phyloP scores from a whole-genome alignment of 1,139 yeast genomes.

The Yamadazyma sp. region DNA sequence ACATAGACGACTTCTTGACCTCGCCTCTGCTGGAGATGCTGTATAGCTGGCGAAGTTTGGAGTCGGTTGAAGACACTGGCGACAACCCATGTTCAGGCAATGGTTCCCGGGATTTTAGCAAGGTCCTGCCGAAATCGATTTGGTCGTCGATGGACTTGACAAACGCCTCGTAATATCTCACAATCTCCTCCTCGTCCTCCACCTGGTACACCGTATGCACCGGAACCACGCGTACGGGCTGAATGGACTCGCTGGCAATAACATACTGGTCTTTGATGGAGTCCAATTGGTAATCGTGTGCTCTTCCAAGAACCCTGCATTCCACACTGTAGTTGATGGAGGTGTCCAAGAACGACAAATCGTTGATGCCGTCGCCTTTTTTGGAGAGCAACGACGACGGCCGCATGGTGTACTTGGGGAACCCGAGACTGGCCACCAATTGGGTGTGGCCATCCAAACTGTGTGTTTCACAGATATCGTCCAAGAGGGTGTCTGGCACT shows the following conservation, averaged over 20 bases:
- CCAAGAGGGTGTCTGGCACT: conserved; percentile 43
- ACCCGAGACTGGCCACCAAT: conserved; percentile 41
- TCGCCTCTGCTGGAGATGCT: conserved; percentile 16
- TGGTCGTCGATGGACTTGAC: conserved; percentile 31
- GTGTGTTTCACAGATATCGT: conserved; percentile 41
- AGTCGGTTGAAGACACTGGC: conserved; percentile 18
- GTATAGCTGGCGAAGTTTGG: conserved; percentile 38
- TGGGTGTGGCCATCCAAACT: conserved; percentile 36
- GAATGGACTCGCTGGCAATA: conserved; percentile 34
- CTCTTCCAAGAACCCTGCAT: conserved; percentile 45
- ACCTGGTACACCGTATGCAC: conserved; percentile 22
- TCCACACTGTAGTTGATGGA: conserved; percentile 39
- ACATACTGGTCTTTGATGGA: conserved; percentile 33
- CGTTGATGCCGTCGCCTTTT: conserved; percentile 24
- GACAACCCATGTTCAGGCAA: conserved; percentile 12
- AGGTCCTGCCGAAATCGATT: conserved; percentile 29
- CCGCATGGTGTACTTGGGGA: conserved; percentile 23
- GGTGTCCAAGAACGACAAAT: conserved; percentile 41
- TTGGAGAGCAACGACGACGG: conserved; percentile 26
- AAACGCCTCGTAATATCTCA: conserved; percentile 38
- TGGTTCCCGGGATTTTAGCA: conserved; percentile 14
- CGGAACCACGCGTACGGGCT: conserved; percentile 42
- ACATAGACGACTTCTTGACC: conserved; percentile 14
- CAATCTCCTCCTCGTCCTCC: conserved; percentile 22
- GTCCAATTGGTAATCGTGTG: conserved; percentile 32